These are phyloP conservation scores for Senecio squalidus DNA, from an alignment of 140 eudicot species.

Conservation along the genomic window DNA sequence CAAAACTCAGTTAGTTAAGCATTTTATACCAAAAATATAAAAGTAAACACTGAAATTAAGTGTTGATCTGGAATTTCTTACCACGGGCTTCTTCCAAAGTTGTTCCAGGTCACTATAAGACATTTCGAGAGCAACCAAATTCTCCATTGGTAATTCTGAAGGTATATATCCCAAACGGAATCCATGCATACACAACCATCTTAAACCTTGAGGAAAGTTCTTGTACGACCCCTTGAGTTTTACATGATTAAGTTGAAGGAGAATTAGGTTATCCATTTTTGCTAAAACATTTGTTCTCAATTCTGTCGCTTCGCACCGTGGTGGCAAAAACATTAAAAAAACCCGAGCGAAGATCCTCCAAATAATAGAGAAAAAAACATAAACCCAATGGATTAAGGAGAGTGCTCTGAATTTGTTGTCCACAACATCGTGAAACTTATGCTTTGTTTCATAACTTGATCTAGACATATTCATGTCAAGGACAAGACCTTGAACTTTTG, in stretches of 20 bases:
- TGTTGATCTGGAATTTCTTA: not conserved
- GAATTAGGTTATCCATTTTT: conserved; percentile 15
- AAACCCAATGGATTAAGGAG: too few relatives aligned
- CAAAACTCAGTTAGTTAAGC: not conserved
- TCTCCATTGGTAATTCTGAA: conserved; percentile 2
- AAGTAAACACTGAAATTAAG: not conserved
- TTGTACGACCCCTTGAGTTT: conserved; percentile 12
- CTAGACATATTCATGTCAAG: not conserved
- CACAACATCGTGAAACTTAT: not conserved
- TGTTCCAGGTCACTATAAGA: conserved; percentile 13
- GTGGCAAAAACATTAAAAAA: not conserved
- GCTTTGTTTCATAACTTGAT: not conserved
- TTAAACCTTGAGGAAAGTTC: conserved; percentile 14
- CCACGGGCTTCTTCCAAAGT: not conserved
- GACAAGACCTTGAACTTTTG: not conserved
- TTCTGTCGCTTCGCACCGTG: not conserved
- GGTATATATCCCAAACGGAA: conserved; percentile 20
- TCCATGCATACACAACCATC: conserved; percentile 35
- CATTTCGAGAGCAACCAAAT: conserved; percentile 31
- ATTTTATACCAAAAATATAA: too few relatives aligned
- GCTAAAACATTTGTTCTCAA: conserved; percentile 3
- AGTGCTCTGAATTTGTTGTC: too few relatives aligned
- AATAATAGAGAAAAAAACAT: too few relatives aligned
- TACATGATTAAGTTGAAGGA: conserved; percentile 32
- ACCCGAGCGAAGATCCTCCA: too few relatives aligned